phyloP scores from a whole-genome alignment of 805 yeast species.

The Yamadazyma ubonensis region DNA sequence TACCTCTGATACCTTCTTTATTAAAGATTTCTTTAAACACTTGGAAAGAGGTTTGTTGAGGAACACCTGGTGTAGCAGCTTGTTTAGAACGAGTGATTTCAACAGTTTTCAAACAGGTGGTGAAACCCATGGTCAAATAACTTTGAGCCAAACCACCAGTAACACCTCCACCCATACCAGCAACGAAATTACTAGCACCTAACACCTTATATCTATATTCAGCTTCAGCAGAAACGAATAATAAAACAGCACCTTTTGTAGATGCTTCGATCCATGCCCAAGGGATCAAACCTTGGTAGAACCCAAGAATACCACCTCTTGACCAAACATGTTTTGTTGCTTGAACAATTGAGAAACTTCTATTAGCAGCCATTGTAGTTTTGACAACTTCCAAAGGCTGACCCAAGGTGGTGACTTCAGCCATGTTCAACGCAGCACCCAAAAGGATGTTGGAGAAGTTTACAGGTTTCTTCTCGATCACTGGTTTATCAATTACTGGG shows the following conservation, averaged over 20 bases:
- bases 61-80: slow-evolving; percentile 59
- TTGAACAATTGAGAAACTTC: slow-evolving; percentile 63
- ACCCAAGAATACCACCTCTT: slow-evolving; percentile 89
- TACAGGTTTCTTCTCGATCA: slow-evolving; percentile 76
- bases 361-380: slow-evolving; percentile 98
- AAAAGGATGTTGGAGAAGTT: slow-evolving; percentile 85
- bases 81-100: slow-evolving; percentile 92
- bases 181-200: slow-evolving; percentile 65
- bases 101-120: slow-evolving; percentile 98
- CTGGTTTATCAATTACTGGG: no score
- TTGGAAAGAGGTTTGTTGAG: slow-evolving; percentile 69
- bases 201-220: slow-evolving; percentile 69
- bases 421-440: slow-evolving; percentile 91
- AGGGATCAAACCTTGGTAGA: slow-evolving; percentile 96
- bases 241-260: slow-evolving; percentile 95
- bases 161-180: slow-evolving; percentile 96
- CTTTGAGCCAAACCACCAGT: slow-evolving; percentile 97
- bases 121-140: slow-evolving; percentile 94
- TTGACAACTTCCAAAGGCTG: slow-evolving; percentile 95
- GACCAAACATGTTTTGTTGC: slow-evolving; percentile 81
- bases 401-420: slow-evolving; percentile 92
- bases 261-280: slow-evolving; percentile 99
- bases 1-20: slow-evolving; percentile 89
- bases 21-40: slow-evolving; percentile 83
- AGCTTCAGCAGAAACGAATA: slow-evolving; percentile 90